Evolutionary conservation across 2,329 filamentous ascomycete species (phyloP).

Genomic region (Gaeumannomyces sp.): DNA sequence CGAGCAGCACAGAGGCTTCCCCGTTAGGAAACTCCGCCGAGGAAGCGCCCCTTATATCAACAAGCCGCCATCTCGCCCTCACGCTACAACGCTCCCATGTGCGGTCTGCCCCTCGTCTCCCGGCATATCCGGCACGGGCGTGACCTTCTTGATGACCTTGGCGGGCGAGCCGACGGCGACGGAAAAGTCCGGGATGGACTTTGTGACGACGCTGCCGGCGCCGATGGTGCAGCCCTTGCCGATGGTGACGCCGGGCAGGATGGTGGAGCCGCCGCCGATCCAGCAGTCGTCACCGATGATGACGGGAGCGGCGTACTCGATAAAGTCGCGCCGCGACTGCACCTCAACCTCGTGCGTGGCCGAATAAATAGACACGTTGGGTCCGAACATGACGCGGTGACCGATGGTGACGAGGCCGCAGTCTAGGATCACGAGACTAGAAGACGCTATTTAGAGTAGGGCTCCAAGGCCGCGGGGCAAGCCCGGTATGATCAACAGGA

Average conservation of each 20-base stretch:
- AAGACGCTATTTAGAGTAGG: no score
- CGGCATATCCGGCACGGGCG: constrained; percentile 7
- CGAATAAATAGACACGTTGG: constrained; percentile 64
- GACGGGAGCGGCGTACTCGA: constrained; percentile 41
- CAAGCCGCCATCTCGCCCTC: neutral
- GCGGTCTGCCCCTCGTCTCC: neutral
- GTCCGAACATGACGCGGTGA: constrained; percentile 63
- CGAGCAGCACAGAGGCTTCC: neutral
- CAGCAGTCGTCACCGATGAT: constrained; percentile 48
- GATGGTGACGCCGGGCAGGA: constrained; percentile 47
- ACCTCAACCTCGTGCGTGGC: constrained; percentile 66
- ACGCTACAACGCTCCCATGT: neutral
- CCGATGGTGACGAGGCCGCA: constrained; percentile 60
- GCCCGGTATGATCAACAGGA: neutral
- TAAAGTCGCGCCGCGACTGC: constrained; percentile 36
- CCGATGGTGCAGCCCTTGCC: constrained; percentile 46
- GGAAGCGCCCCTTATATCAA: no score
- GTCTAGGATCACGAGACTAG: neutral
- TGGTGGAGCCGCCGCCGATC: constrained; percentile 44
- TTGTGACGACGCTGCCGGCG: constrained; percentile 44
- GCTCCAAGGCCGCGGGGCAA: neutral
- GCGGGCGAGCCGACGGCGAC: constrained; percentile 44
- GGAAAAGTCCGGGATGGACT: constrained; percentile 39
- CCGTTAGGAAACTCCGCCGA: no score
- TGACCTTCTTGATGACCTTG: constrained; percentile 40